A percentile compares a stretch with the other conserved stretches of the same genome.
Evolutionary conservation across 768 basidiomycete species (phyloP).

Genomic region (Tulasnella calospora): DNA sequence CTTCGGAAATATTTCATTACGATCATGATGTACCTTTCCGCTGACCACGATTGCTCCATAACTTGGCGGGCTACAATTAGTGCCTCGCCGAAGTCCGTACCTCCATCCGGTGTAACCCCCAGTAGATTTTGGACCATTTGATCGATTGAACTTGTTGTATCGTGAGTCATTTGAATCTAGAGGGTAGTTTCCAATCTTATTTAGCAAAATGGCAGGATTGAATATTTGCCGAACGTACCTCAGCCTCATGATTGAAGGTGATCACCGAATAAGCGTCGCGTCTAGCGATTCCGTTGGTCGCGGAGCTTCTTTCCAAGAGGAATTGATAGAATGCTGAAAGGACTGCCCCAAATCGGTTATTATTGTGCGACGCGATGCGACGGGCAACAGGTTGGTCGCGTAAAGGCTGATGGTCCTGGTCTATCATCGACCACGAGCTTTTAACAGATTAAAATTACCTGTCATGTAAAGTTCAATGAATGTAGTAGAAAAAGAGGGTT

Average conservation of each 20-base stretch:
- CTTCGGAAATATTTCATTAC: not conserved
- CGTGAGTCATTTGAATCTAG: slow-evolving; percentile 39
- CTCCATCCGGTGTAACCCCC: slow-evolving; percentile 32
- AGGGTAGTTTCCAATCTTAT: no score
- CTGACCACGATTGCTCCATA: slow-evolving; percentile 49
- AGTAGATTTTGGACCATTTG: slow-evolving; percentile 43
- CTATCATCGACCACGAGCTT: slow-evolving; percentile 52
- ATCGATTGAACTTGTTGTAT: slow-evolving; percentile 45
- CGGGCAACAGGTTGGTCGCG: slow-evolving; percentile 41
- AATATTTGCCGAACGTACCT: slow-evolving; percentile 7
- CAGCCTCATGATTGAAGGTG: slow-evolving; percentile 39
- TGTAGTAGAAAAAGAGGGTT: slow-evolving; percentile 9
- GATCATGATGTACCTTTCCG: slow-evolving; percentile 41
- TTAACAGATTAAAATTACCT: not conserved
- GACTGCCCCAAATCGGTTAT: slow-evolving; percentile 57
- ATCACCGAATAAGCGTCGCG: slow-evolving; percentile 56
- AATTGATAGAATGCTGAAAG: slow-evolving; percentile 54
- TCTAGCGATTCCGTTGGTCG: slow-evolving; percentile 30
- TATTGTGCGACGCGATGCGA: slow-evolving; percentile 38
- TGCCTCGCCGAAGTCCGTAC: slow-evolving; percentile 47
- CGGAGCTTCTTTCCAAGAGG: slow-evolving; percentile 46
- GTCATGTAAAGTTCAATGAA: not conserved
- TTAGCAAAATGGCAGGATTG: not conserved
- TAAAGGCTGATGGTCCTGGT: slow-evolving; percentile 43
- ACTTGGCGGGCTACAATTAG: slow-evolving; percentile 37